Percentiles rank a stretch among this genome's conserved stretches.
phyloP scores from a whole-genome alignment of 1,284 basidiomycete species.

The Pseudozyma sp. region DNA sequence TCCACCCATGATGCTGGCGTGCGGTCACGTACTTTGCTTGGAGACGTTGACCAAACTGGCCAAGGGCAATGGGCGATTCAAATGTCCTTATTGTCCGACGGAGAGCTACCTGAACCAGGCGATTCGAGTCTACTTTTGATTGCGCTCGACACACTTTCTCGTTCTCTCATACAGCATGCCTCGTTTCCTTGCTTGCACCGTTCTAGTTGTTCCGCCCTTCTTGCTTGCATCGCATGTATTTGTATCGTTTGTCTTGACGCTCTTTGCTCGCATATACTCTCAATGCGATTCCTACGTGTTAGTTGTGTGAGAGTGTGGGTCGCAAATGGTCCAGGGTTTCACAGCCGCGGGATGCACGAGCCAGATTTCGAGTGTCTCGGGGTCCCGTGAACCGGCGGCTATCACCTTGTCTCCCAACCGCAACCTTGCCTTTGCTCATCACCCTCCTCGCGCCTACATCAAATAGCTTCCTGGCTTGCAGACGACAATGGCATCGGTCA shows the following conservation, averaged over 20 bases:
- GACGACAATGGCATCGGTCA: conserved; percentile 2
- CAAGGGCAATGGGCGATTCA: conserved; percentile 77
- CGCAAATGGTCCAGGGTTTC: too few species aligned
- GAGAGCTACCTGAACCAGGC: conserved; percentile 59
- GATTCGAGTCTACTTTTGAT: conserved; percentile 60
- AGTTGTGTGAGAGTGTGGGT: too few species aligned
- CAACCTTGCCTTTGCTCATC: too few species aligned
- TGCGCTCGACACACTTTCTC: background rate
- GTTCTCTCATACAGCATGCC: background rate
- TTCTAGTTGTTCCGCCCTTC: background rate
- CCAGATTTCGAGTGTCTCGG: too few species aligned
- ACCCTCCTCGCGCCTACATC: too few species aligned
- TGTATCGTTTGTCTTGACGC: background rate
- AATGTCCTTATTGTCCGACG: conserved; percentile 66
- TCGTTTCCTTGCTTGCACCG: background rate
- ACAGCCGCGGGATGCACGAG: too few species aligned
- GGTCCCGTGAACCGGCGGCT: too few species aligned
- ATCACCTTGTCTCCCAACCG: too few species aligned
- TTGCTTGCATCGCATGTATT: conserved; percentile 17
- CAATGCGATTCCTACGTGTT: background rate
- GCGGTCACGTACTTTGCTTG: conserved; percentile 77
- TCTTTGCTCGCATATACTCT: conserved; percentile 5
- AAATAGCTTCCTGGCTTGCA: too few species aligned
- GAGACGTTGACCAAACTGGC: conserved; percentile 57
- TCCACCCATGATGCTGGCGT: conserved; percentile 96